Evolutionary conservation across 306 rosid genomes (phyloP).

Genomic region (Pyrus communis): DNA sequence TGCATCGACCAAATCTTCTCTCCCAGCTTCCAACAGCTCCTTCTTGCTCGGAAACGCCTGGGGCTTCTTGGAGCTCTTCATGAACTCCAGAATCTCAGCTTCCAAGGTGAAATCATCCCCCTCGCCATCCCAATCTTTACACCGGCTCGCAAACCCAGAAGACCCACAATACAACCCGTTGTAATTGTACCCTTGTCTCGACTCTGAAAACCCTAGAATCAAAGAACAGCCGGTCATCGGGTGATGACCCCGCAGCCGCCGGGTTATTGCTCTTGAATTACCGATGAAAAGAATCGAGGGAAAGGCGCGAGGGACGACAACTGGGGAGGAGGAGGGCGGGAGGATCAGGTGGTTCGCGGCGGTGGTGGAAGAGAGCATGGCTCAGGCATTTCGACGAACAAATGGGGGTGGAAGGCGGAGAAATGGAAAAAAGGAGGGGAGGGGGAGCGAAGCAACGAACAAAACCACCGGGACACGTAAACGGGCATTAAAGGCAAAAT

Average conservation of each 20-base stretch:
- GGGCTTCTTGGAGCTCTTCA: conserved; percentile 59
- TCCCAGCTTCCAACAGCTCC: conserved; percentile 67
- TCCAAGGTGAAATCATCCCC: conserved; percentile 53
- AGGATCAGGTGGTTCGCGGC: conserved; percentile 2
- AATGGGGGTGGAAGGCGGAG: conserved; percentile 1
- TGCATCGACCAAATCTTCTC: conserved; percentile 71
- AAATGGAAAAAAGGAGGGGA: not conserved
- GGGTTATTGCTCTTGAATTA: conserved; percentile 1
- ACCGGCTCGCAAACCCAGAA: conserved; percentile 44
- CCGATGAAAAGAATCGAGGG: conserved; percentile 13
- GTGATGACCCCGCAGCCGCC: not conserved
- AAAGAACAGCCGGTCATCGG: conserved; percentile 5
- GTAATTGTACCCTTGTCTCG: not conserved
- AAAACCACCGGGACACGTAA: conserved; percentile 3
- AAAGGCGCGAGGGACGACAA: not conserved
- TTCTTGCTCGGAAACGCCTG: conserved; percentile 59
- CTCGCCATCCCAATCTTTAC: conserved; percentile 38
- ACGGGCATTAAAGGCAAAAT: not conserved
- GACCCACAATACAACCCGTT: conserved; percentile 26
- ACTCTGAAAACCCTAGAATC: conserved; percentile 6
- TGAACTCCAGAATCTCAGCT: conserved; percentile 72
- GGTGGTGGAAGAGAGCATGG: conserved; percentile 51
- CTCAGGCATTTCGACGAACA: conserved; percentile 90
- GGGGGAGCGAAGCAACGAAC: conserved; percentile 16
- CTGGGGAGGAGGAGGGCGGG: conserved; percentile 7